Evolutionary conservation across 306 rosid species (phyloP).

Genomic region (Parietaria judaica): DNA sequence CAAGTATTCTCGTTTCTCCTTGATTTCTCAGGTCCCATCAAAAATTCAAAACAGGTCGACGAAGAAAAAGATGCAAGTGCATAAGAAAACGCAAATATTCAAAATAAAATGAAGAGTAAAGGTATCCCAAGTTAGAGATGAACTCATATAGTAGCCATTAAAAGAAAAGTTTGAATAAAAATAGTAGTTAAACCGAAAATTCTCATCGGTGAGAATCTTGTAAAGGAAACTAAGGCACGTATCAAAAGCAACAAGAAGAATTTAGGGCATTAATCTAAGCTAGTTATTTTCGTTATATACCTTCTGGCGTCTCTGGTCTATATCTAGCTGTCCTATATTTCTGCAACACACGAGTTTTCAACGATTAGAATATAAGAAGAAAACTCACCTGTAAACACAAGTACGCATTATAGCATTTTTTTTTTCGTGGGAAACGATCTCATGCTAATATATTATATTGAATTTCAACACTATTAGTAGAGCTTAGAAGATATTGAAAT

Average conservation of each 20-base stretch:
- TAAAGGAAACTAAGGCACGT: too few relatives aligned
- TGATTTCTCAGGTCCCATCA: too few relatives aligned
- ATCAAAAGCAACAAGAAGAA: neutral
- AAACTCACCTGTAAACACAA: slow-evolving; percentile 15
- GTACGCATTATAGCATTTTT: neutral
- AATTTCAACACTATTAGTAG: too few relatives aligned
- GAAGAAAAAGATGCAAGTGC: too few relatives aligned
- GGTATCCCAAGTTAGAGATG: too few relatives aligned
- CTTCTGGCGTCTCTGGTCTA: slow-evolving; percentile 90
- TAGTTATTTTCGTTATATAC: slow-evolving; percentile 37
- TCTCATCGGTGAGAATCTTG: neutral
- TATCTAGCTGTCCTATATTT: slow-evolving; percentile 99
- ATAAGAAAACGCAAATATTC: too few relatives aligned
- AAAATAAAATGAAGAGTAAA: too few relatives aligned
- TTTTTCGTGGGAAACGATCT: neutral
- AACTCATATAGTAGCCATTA: too few relatives aligned
- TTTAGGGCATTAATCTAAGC: slow-evolving; percentile 5
- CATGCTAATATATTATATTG: too few relatives aligned
- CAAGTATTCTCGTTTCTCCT: too few relatives aligned
- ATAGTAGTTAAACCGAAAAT: neutral
- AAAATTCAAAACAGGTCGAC: too few relatives aligned
- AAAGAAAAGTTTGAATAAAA: neutral
- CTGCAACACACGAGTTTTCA: slow-evolving; percentile 51
- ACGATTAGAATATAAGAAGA: slow-evolving; percentile 26
- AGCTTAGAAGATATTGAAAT: too few relatives aligned